A percentile compares a stretch with the other conserved stretches of the same genome.
These are phyloP conservation scores for Skeletonema grethae DNA, from an alignment of 108 stramenopile genomes.

Conservation along the genomic window DNA sequence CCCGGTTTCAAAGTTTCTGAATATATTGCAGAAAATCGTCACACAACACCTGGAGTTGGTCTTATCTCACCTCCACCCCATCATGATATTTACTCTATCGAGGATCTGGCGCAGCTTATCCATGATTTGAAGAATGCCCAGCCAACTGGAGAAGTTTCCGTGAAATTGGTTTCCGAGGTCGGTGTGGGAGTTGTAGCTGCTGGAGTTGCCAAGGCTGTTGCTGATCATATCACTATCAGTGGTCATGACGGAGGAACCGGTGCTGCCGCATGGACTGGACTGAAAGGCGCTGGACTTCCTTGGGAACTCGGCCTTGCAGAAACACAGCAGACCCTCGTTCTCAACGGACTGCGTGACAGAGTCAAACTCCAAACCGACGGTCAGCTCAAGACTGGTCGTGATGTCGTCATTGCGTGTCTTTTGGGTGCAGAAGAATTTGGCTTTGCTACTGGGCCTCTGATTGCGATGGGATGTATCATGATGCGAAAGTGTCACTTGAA, in stretches of 20 bases:
- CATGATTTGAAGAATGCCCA: constrained; percentile 96
- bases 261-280: constrained; percentile 94
- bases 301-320: constrained; percentile 97
- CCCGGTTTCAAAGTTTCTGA: constrained; percentile 95
- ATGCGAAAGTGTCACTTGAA: constrained; percentile 98
- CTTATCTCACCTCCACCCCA: constrained; percentile 96
- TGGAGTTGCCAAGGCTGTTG: constrained; percentile 95
- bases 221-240: constrained; percentile 92
- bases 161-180: constrained; percentile 99
- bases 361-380: constrained; percentile 94
- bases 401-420: constrained; percentile 92
- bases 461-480: constrained; percentile 97
- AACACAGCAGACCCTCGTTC: constrained; percentile 93
- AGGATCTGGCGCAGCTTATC: constrained; percentile 96
- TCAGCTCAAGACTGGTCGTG: constrained; percentile 93
- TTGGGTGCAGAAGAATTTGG: constrained; percentile 95
- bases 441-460: constrained; percentile 91
- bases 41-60: constrained; percentile 94
- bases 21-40: constrained; percentile 91
- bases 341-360: constrained; percentile 91
- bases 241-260: constrained; percentile 97
- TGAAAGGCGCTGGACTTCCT: constrained; percentile 92
- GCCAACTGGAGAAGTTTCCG: constrained; percentile 91
- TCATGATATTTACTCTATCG: constrained; percentile 97
- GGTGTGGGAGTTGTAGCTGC: constrained; percentile 97